Evolutionary conservation across 1,284 basidiomycete species (phyloP), one percentile per base, ranked within the genome.

Genomic region (Exobasidium cylindrosporum): DNA sequence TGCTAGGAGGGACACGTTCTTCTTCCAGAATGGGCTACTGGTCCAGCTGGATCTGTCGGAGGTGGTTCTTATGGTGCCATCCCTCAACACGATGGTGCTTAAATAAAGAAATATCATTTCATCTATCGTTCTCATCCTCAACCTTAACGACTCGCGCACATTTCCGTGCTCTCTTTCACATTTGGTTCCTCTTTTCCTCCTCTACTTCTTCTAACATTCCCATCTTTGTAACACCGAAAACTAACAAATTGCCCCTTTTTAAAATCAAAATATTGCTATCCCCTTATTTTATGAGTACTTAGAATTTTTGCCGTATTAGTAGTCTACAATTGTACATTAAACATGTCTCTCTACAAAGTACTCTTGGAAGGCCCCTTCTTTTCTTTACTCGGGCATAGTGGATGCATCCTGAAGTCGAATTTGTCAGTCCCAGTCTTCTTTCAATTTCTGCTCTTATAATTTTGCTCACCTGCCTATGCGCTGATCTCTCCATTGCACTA

Each of bases 11-110:
- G 69, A 28, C 68, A 73, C 32, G 69, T 72, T 21, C 64, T 73
- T 28, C 66, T 73, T 23, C 69, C 72, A 54, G 72, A 72, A 64
- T 57, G 56, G 49, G 54, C 64, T 7, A 63, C 65, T 58, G 65
- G 66, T 21, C 70, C 72, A 21, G 63, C 63, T 40, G 71, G 67
- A 23, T 55, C 60, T 31, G 61, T 68, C 14, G 61, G 64, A 17
- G 62, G 65, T 11, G 68, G 70, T 26, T 64, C 65, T 52, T 73
- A 73, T 61, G 70, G 69, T 30, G 67, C 72, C 44, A 68, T 72
- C 40, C 57, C 53, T 1, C 68, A 67, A 5, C 65, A 68, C 56
- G 72, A 73, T 52, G 6, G 30, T 11, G 30, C 50, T 57, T 45
- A 30, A 50, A 24, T 28, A 5, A 14, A 23, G 50, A 40, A 7